Percentiles rank a stretch among this genome's conserved stretches.
phyloP scores from a whole-genome alignment of 2,329 filamentous ascomycete species.

The Ophiognomonia clavigignenti-juglandacearum region DNA sequence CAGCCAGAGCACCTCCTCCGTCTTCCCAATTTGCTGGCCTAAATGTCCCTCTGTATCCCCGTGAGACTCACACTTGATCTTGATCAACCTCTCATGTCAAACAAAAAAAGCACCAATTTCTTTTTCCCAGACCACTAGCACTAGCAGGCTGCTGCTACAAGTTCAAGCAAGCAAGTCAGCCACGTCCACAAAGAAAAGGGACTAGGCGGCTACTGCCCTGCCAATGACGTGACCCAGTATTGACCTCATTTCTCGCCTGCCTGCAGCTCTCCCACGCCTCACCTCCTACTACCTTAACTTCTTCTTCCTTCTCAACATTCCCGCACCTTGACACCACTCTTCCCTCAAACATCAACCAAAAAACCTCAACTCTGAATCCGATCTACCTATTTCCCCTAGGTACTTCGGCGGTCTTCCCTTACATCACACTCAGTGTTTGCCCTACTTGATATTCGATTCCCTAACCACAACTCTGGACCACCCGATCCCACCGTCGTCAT shows the following conservation, averaged over 20 bases:
- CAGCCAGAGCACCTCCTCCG: no score
- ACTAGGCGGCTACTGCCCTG: no score
- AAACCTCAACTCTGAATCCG: no score
- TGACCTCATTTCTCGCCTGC: conserved; percentile 2
- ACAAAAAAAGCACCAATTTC: no score
- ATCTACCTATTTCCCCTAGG: neutral
- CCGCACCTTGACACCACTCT: no score
- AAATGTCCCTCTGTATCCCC: no score
- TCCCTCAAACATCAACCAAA: neutral
- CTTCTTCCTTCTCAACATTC: no score
- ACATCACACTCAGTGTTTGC: neutral
- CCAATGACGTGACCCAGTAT: conserved; percentile 11
- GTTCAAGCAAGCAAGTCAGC: conserved; percentile 1
- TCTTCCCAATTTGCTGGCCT: no score
- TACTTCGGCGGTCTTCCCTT: neutral
- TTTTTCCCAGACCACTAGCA: no score
- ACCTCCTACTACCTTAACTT: neutral
- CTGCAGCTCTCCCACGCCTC: neutral
- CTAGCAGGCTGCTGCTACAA: no score
- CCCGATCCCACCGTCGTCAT: conserved; percentile 45
- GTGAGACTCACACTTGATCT: no score
- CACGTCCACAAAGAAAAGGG: neutral
- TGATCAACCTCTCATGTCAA: no score
- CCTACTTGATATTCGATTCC: neutral
- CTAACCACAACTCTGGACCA: neutral